These are phyloP conservation scores for Datura wrightii DNA, from an alignment of 257 asterid genomes.

Conservation along the genomic window DNA sequence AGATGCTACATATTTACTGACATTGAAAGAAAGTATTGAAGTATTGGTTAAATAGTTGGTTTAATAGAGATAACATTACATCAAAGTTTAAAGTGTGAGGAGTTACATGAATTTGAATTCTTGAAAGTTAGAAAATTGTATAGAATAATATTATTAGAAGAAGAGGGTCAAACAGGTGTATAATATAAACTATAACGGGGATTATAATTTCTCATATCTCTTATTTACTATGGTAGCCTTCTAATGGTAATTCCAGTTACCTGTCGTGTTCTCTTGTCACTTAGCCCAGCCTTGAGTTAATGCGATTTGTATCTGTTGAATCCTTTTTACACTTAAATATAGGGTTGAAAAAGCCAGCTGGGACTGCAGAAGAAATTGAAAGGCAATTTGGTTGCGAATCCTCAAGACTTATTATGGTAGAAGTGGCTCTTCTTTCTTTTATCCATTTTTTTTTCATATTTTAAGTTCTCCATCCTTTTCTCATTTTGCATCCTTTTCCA, in stretches of 20 bases:
- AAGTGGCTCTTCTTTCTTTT: neutral
- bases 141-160: neutral
- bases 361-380: slow-evolving; percentile 91
- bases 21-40: neutral
- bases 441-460: neutral
- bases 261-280: neutral
- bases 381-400: slow-evolving; percentile 81
- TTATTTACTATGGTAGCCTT: neutral
- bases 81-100: neutral
- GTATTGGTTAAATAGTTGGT: neutral
- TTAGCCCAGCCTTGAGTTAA: neutral
- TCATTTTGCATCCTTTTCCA: slow-evolving; percentile 40
- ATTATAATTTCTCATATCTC: neutral
- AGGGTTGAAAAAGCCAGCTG: slow-evolving; percentile 95
- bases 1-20: neutral
- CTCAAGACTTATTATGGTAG: slow-evolving; percentile 80
- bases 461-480: neutral
- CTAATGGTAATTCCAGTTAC: neutral
- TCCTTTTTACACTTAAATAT: slow-evolving; percentile 28
- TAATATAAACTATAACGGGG: neutral
- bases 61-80: neutral
- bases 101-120: neutral
- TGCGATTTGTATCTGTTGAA: slow-evolving; percentile 29
- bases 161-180: neutral
- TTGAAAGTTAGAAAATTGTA: neutral